A percentile compares a stretch with the other conserved stretches of the same genome.
Evolutionary conservation across 768 basidiomycete species (phyloP).

Genomic region (Amyloporia xantha): DNA sequence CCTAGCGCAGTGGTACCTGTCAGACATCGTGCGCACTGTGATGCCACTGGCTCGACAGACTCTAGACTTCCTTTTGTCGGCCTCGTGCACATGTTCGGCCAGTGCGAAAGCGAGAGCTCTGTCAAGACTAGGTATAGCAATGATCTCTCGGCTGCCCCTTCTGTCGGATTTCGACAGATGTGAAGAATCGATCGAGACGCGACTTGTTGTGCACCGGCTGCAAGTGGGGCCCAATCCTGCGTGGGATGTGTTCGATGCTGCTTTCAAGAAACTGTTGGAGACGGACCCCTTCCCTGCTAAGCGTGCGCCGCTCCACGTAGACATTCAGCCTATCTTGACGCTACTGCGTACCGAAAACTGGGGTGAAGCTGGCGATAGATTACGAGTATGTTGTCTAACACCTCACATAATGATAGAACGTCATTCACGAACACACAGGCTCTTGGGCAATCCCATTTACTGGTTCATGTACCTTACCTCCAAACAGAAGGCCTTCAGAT

Average conservation of each 20-base stretch:
- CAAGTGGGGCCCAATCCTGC: conserved; percentile 33
- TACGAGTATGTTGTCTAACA: conserved; percentile 11
- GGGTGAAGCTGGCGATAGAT: conserved; percentile 21
- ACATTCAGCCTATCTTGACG: conserved; percentile 25
- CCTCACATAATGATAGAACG: too few relatives aligned
- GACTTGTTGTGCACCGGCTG: conserved; percentile 38
- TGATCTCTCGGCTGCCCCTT: neutral
- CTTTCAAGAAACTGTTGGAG: conserved; percentile 24
- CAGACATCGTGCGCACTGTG: conserved; percentile 39
- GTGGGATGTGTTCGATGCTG: conserved; percentile 27
- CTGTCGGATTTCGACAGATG: conserved; percentile 4
- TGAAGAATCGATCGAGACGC: conserved; percentile 9
- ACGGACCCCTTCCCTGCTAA: conserved; percentile 21
- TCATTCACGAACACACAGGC: conserved; percentile 13
- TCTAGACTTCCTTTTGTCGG: conserved; percentile 39
- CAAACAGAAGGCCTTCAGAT: conserved; percentile 20
- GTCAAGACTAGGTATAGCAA: conserved; percentile 30
- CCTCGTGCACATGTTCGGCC: conserved; percentile 29
- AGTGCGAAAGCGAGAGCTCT: conserved; percentile 33
- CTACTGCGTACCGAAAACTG: conserved; percentile 34
- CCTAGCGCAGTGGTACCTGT: conserved; percentile 42
- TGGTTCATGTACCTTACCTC: conserved; percentile 24
- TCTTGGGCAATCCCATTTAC: conserved; percentile 26
- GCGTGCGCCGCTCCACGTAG: too few relatives aligned
- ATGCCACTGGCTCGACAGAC: conserved; percentile 33